A percentile compares a stretch with the other conserved stretches of the same genome.
Conservation (phyloP, 1,284 basidiomycete species). For the Gymnopus androsaceus region DNA sequence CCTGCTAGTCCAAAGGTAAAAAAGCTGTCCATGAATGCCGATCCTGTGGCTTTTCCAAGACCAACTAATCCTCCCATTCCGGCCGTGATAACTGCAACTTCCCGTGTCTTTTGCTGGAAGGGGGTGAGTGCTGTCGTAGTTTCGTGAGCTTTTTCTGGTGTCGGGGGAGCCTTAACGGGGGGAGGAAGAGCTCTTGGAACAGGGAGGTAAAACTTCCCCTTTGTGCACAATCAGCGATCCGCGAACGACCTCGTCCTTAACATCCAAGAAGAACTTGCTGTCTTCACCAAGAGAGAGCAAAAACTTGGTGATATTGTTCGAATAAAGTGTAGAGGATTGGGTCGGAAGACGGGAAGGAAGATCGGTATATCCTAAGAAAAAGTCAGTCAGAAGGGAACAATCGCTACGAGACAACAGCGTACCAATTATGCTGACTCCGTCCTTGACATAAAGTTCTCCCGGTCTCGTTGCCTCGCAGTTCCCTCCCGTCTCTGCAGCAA, state of each 20-base stretch:
- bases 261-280: conserved; percentile 63
- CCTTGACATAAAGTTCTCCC: conserved; percentile 65
- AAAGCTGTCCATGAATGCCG: conserved; percentile 82
- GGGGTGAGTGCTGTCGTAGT: conserved; percentile 69
- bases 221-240: conserved; percentile 77
- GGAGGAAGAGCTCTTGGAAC: conserved; percentile 65
- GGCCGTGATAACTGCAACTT: conserved; percentile 70
- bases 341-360: conserved; percentile 82
- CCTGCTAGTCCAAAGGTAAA: conserved; percentile 84
- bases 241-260: conserved; percentile 81
- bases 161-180: conserved; percentile 51
- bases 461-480: conserved; percentile 82
- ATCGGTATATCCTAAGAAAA: conserved; percentile 70
- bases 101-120: conserved; percentile 76
- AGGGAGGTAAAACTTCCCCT: conserved; percentile 65
- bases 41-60: conserved; percentile 75
- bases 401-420: conserved; percentile 14
- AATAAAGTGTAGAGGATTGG: conserved; percentile 84
- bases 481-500: conserved; percentile 83
- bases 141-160: conserved; percentile 53
- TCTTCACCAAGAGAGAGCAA: conserved; percentile 75
- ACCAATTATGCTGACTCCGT: conserved; percentile 82
- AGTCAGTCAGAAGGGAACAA: background rate
- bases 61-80: conserved; percentile 74
- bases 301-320: conserved; percentile 89